Percentiles rank a stretch among this genome's conserved stretches.
phyloP scores from a whole-genome alignment of 2,329 filamentous ascomycete species.

The Amauroascus verrucosus region DNA sequence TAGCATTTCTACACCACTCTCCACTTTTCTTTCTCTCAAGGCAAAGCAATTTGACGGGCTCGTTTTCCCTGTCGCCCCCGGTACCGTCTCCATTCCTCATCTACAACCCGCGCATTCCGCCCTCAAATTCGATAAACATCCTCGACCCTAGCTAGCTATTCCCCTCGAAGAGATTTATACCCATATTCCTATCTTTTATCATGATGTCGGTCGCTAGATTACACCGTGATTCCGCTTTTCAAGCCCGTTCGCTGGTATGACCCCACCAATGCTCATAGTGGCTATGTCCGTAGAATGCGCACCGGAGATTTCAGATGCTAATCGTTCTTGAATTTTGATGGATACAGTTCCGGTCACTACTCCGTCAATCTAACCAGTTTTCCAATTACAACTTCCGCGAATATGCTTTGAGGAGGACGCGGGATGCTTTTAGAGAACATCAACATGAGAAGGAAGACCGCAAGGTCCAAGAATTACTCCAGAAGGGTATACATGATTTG shows the following conservation, averaged over 20 bases:
- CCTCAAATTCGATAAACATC: neutral
- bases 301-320: neutral
- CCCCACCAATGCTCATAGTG: neutral
- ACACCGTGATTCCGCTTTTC: slow-evolving; percentile 36
- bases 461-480: slow-evolving; percentile 75
- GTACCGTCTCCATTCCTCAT: no score
- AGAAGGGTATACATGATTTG: slow-evolving; percentile 76
- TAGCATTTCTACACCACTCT: slow-evolving; percentile 10
- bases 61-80: neutral
- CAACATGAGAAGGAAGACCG: slow-evolving; percentile 61
- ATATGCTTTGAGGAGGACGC: slow-evolving; percentile 83
- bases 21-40: neutral
- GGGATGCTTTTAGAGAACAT: slow-evolving; percentile 81
- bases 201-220: slow-evolving; percentile 38
- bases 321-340: neutral
- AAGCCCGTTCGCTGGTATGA: slow-evolving; percentile 40
- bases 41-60: neutral
- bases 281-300: neutral
- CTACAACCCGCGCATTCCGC: neutral
- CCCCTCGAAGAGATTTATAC: neutral
- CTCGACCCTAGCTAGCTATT: neutral
- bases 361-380: slow-evolving; percentile 79
- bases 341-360: slow-evolving; percentile 73
- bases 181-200: neutral
- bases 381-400: slow-evolving; percentile 95